Evolutionary conservation across 1,284 basidiomycete species (phyloP).

Genomic region (Anthracocystis panici-leucophaei): DNA sequence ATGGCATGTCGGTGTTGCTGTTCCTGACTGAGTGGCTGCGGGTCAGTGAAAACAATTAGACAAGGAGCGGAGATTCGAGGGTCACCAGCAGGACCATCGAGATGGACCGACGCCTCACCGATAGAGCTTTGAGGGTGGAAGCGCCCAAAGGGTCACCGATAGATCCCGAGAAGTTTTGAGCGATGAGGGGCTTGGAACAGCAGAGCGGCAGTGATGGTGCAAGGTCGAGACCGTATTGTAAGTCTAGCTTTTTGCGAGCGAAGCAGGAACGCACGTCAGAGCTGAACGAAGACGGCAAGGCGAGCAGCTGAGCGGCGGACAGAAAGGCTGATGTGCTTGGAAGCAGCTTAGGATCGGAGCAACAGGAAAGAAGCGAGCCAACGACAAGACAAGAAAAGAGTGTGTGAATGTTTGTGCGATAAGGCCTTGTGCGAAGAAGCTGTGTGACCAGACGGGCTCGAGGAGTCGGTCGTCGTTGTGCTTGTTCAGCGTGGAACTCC

Average conservation of each 20-base stretch:
- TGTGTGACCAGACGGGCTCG: no score
- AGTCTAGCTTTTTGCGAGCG: constrained; percentile 1
- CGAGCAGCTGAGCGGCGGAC: neutral
- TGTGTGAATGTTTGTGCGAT: no score
- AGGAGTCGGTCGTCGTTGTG: no score
- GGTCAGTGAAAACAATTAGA: neutral
- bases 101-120: neutral
- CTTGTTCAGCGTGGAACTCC: no score
- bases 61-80: constrained; percentile 15
- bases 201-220: no score
- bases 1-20: constrained; percentile 4
- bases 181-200: no score
- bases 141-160: neutral
- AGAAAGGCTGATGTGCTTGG: no score
- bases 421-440: no score
- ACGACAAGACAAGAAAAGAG: no score
- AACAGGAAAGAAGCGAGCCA: no score
- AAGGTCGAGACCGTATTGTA: no score
- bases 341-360: no score
- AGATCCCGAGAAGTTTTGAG: neutral
- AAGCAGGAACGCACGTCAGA: constrained; percentile 7
- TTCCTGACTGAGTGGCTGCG: neutral
- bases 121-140: constrained; percentile 8
- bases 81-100: neutral
- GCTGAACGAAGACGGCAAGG: neutral